Percentiles rank a stretch among this genome's conserved stretches.
Conservation (phyloP, 1,139 yeast genomes). For the Yamadazyma pseudoaaseri region DNA sequence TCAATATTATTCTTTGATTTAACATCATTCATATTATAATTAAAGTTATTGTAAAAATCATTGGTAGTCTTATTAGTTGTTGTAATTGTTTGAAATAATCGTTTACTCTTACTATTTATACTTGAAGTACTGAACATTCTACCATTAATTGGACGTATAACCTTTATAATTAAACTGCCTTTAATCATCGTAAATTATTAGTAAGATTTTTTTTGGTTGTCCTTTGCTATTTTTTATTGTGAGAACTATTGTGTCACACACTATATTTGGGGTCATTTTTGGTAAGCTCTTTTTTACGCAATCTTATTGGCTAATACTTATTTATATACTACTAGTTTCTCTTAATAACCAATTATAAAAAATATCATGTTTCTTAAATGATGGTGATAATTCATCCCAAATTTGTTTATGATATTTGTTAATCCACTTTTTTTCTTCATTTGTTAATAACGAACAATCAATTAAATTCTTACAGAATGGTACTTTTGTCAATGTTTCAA, state of each 20-base stretch:
- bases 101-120: constrained; percentile 25
- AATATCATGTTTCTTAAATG: constrained; percentile 48
- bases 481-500: constrained; percentile 86
- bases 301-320: constrained; percentile 9
- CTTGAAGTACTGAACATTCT: not conserved
- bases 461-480: constrained; percentile 55
- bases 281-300: constrained; percentile 10
- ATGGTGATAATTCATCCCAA: constrained; percentile 53
- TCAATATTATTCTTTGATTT: constrained; percentile 14
- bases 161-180: not conserved
- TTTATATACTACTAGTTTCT: constrained; percentile 46
- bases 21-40: constrained; percentile 14
- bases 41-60: constrained; percentile 30
- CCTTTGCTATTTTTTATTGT: not conserved
- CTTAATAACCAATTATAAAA: constrained; percentile 73
- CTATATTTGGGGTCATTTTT: constrained; percentile 2
- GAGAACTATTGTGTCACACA: not conserved
- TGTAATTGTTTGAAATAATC: constrained; percentile 46
- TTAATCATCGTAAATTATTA: not conserved
- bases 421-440: constrained; percentile 65
- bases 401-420: constrained; percentile 66
- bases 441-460: constrained; percentile 38
- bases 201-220: constrained; percentile 1
- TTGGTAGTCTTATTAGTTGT: constrained; percentile 19
- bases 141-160: not conserved